Base-by-base conservation (phyloP, 2,329 filamentous ascomycete genomes). In the Clonostachys sp. region DNA sequence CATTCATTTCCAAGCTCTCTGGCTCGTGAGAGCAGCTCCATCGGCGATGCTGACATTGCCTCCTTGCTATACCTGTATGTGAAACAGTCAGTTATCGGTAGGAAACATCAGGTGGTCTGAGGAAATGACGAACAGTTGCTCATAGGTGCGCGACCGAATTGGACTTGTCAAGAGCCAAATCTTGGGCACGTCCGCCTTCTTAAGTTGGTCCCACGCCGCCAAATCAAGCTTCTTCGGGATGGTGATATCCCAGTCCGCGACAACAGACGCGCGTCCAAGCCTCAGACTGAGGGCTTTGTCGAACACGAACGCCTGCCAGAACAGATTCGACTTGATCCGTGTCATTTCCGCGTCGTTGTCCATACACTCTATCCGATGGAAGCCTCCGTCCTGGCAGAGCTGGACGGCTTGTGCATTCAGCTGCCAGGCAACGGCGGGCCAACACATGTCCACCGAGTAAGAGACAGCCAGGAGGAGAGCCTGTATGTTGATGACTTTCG, bases 301-400 rank as follows among this genome's bases (percentile, higher is more conserved):
- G 12, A 83, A 65, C 8, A 75, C 72, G 56, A 84, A 86, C 2
- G 72, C 59, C 34, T 70, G 65, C 73, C 73, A 77, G 51, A 77
- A 77, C 20, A 76, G 55, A n/a, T 69, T 61, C 4, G 62, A 58
- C 52, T 72, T 73, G 46, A 68, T 57, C 48, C 64, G 60, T 34
- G 59, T 55, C 20, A 53, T 57, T 12, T 58, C 56, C 18, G 63
- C 51, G 44, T 68, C 65, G 36, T 63, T 53, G 13, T 61, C 61
- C 34, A 64, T 58, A 5, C 56, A 60, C 38, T 62, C 64, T 12
- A 60, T 56, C 43, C 78, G 73, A 57, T 86, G 83, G 50, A 81
- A 84, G 5, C 83, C 83, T 5, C 84, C 73, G 0, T 77, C 77
- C 54, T 83, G 80, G 52, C 80, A 84, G 45, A 87, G 68, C 45